Evolutionary conservation across 306 rosid genomes (phyloP), one percentile per base, ranked within the genome.

Genomic region (Sophora flavescens): DNA sequence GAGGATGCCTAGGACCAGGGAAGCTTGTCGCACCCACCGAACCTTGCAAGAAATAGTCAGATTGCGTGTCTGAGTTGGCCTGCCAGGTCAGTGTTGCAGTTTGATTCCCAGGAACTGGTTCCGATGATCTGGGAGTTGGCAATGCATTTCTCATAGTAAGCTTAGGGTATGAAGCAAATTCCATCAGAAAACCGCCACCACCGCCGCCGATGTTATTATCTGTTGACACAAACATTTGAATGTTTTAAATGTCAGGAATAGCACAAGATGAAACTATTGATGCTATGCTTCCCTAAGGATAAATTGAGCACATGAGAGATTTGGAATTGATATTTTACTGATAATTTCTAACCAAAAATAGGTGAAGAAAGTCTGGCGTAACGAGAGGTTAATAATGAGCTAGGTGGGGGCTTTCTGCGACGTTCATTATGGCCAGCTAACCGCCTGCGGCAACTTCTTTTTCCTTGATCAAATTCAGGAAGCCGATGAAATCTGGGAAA

Each of bases 381-480:
- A 28, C 89, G 93, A 2, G 90, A 39, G 74, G 95, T 84, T 72
- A 91, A 44, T 48, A 92, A 70, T 39, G 97, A 86, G 71, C 88
- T 92, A 1, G 96, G 88, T 48, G 90, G 91, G 13, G 97, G 97
- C 88, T 94, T 94, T 81, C 97, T 94, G 76, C 98, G 81, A 33
- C 98, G 95, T 67, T 94, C 98, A 4, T 94, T 94, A 75, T 94
- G 98, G 68, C 97, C 98, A 42, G 98, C 97, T 50, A 94, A 78
- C 42, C 98, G 96, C 81, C 97, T 81, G 50, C 98, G 94, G 74
- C 98, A 94, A 72, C 98, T 94, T 65, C 98, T 89, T 78, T 92
- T 94, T 45, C 96, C 96, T 88, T 86, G 93, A 83, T 94, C 98
- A 85, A 94, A 94, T 74, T 94, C 98, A 17, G 94, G 82, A 77